Evolutionary conservation across 2,329 filamentous ascomycete species (phyloP).

Genomic region (Daldinia sp.): DNA sequence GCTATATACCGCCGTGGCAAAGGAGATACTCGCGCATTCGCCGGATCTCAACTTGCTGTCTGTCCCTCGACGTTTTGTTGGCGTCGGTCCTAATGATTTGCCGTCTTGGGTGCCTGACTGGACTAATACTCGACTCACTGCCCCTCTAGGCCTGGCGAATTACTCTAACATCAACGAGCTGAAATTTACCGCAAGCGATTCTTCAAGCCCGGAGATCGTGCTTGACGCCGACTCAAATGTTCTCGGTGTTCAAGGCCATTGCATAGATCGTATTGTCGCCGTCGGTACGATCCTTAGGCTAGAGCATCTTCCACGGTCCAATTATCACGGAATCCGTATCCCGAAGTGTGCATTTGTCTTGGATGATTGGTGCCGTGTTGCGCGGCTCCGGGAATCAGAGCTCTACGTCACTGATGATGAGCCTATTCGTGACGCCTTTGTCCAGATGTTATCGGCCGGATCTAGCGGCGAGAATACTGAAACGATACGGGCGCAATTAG

Average conservation of each 20-base stretch:
- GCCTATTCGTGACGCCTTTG: constrained; percentile 32
- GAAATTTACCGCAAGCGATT: constrained; percentile 23
- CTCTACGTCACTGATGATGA: constrained; percentile 28
- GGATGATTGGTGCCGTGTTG: constrained; percentile 25
- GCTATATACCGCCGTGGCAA: constrained; percentile 32
- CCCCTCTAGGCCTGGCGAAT: constrained; percentile 33
- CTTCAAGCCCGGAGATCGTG: constrained; percentile 14
- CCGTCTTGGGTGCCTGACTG: constrained; percentile 43
- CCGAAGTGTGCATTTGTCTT: constrained; percentile 34
- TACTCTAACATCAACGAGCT: constrained; percentile 36
- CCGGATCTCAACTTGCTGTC: constrained; percentile 36
- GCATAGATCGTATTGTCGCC: constrained; percentile 31
- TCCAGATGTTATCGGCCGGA: constrained; percentile 27
- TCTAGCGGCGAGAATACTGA: constrained; percentile 23
- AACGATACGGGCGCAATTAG: constrained; percentile 22
- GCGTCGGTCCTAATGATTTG: constrained; percentile 8
- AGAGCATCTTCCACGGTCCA: constrained; percentile 22
- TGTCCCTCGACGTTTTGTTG: constrained; percentile 25
- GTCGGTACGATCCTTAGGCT: constrained; percentile 25
- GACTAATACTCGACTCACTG: constrained; percentile 34
- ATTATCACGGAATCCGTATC: constrained; percentile 26
- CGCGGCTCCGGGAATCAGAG: neutral
- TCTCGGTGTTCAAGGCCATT: constrained; percentile 22
- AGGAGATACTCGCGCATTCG: constrained; percentile 28
- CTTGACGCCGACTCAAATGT: constrained; percentile 6